Evolutionary conservation across 106 monocot species (phyloP).

Genomic region (Dendrobium nobile): DNA sequence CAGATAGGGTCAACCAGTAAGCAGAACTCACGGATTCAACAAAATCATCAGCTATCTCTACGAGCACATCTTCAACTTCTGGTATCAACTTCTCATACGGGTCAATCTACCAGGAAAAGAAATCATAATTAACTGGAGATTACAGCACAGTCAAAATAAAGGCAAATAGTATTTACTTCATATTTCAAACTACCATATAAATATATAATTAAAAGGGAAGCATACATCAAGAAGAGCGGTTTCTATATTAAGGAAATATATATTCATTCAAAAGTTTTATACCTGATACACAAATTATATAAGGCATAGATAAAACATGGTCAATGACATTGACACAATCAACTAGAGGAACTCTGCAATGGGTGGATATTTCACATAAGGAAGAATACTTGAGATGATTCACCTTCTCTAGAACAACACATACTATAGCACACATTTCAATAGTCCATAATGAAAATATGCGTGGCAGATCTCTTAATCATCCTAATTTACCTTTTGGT

Average conservation of each 20-base stretch:
- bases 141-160: background rate
- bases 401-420: too few species aligned
- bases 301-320: background rate
- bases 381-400: too few species aligned
- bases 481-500: background rate
- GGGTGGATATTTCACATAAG: too few species aligned
- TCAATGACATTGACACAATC: background rate
- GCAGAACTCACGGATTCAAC: conserved; percentile 71
- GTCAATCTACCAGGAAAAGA: conserved; percentile 51
- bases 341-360: too few species aligned
- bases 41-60: conserved; percentile 94
- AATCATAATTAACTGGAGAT: background rate
- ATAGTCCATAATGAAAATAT: background rate
- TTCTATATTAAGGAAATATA: background rate
- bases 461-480: background rate
- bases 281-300: background rate
- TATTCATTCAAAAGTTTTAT: background rate
- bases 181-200: background rate
- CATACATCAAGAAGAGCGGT: background rate
- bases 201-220: background rate
- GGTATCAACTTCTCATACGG: conserved; percentile 71
- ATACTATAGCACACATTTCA: background rate
- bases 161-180: background rate
- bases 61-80: conserved; percentile 88
- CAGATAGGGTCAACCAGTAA: background rate